Evolutionary conservation across 352 stramenopile genomes (phyloP).

Genomic region (Phytophthora citricola): DNA sequence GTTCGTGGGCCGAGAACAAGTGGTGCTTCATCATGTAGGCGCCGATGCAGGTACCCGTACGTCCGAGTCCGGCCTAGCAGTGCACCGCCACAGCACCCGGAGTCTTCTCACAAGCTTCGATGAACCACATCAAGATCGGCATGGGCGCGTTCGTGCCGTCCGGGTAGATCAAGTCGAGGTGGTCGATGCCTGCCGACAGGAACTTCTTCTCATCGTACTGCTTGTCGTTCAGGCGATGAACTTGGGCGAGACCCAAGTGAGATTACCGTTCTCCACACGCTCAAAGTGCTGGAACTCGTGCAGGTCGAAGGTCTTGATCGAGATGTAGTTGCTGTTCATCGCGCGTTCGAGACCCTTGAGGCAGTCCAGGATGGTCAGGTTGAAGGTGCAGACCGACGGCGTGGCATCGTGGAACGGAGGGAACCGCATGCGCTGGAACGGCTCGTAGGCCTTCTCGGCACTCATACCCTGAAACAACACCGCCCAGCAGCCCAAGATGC

Average conservation of each 20-base stretch:
- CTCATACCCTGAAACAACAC: constrained; percentile 93
- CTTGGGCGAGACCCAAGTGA: constrained; percentile 98
- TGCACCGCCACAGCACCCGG: constrained; percentile 96
- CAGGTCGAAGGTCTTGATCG: constrained; percentile 62
- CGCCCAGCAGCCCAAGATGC: constrained; percentile 93
- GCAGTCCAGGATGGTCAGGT: constrained; percentile 73
- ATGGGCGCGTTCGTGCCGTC: constrained; percentile 95
- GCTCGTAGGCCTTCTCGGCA: constrained; percentile 87
- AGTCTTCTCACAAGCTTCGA: constrained; percentile 80
- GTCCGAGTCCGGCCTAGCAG: constrained; percentile 97
- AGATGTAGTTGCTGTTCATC: constrained; percentile 61
- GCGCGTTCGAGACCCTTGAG: constrained; percentile 66
- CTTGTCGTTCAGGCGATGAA: constrained; percentile 98
- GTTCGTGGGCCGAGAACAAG: constrained; percentile 93
- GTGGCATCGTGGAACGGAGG: constrained; percentile 87
- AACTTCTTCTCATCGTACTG: constrained; percentile 97
- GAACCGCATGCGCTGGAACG: constrained; percentile 78
- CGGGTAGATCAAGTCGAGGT: constrained; percentile 97
- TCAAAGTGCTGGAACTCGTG: constrained; percentile 83
- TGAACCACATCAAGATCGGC: constrained; percentile 88
- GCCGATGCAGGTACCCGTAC: constrained; percentile 97
- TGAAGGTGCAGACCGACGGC: constrained; percentile 72
- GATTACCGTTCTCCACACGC: constrained; percentile 96
- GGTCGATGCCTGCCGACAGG: constrained; percentile 90
- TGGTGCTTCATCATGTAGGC: constrained; percentile 99